Base-by-base conservation (phyloP, 2,329 filamentous ascomycete species). In the Parafenestella ontariensis region DNA sequence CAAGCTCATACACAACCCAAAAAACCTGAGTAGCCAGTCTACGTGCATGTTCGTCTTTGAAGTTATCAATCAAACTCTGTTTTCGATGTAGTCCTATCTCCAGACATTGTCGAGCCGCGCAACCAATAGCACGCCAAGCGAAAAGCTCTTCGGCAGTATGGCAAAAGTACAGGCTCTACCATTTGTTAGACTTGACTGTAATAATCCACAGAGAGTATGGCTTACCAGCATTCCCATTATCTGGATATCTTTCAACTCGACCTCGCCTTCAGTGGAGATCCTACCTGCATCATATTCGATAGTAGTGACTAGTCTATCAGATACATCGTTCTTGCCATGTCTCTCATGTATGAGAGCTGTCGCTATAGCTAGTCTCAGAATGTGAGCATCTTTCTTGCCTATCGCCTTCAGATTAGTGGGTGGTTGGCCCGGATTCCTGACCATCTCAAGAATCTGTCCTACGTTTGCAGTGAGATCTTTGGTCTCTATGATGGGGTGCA, bases 71-170 rank as follows among this genome's bases (percentile, higher is more conserved):
- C 0, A 66, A 41, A 26, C 61, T 64, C 23, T 62, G 61, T 34
- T 56, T 64, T 3, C 61, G 56, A 41, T 66, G 61, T 11, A 66
- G 37, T 8, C 63, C 63, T 59, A 66, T 61, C 33, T 66, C 63
- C 1, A 66, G 52, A 8, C 56, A 52, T 28, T 66, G 59, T 29
- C 63, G 61, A 17, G 51, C 58, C 23, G 63, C 63, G 28, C 53
- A 28, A 4, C 63, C 63, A 18, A 66, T 66, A 1, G 63, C 57
- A 8, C 61, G 56, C 63, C 63, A 64, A 3, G 61, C 56, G 17
- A 62, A 62, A 2, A 66, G 28, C 23, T 66, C 63, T 37, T 66
- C 63, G 18, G 58, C 54, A 2, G 55, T 59, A 21, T 66, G 63
- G 29, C 54, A 62, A 18, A 61, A 66, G 34, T 66, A 66, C 3